A percentile compares a stretch with the other conserved stretches of the same genome.
These are phyloP conservation scores for Cucumis melo DNA, from an alignment of 306 rosid genomes.

Conservation along the genomic window DNA sequence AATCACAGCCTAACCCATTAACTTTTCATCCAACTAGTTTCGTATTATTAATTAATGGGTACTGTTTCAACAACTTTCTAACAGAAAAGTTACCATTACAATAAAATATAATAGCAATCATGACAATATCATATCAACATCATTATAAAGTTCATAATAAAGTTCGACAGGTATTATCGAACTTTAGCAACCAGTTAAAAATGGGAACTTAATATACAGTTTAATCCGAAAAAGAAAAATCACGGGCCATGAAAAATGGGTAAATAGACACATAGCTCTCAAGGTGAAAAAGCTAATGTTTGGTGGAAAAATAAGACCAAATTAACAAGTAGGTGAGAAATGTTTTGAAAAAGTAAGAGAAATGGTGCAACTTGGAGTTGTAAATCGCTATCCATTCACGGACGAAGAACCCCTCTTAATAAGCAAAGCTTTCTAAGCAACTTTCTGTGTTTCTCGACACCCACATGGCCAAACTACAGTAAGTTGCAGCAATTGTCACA, in stretches of 20 bases:
- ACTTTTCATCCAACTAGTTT: neutral
- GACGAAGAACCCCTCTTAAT: neutral
- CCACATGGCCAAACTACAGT: neutral
- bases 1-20: neutral
- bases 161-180: neutral
- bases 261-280: neutral
- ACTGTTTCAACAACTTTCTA: neutral
- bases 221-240: neutral
- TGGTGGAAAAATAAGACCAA: neutral
- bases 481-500: neutral
- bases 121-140: neutral
- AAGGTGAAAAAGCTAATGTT: neutral
- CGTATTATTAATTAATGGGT: neutral
- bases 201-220: neutral
- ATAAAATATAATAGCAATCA: neutral
- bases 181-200: neutral
- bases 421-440: neutral
- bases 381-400: slow-evolving; percentile 5
- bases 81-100: neutral
- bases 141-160: neutral
- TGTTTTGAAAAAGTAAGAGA: neutral
- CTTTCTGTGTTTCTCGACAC: neutral
- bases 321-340: neutral
- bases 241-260: neutral
- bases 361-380: neutral